Evolutionary conservation across 1,284 basidiomycete genomes (phyloP).

Genomic region (Apiotrichum akiyoshidainum): DNA sequence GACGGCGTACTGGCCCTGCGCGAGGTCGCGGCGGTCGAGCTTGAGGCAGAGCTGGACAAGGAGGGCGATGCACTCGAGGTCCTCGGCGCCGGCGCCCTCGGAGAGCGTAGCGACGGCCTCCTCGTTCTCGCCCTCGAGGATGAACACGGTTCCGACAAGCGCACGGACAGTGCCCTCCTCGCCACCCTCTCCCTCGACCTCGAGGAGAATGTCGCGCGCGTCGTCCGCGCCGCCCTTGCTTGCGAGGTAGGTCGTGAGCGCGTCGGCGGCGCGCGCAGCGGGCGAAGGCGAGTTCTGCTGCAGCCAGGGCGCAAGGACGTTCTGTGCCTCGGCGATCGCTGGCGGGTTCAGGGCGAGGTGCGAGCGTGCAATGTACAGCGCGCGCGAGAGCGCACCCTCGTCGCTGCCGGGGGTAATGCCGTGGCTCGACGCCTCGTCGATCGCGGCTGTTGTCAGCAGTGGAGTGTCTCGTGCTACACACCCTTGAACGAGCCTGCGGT

Average conservation of each 20-base stretch:
- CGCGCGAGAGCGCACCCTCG: slow-evolving; percentile 50
- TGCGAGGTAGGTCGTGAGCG: slow-evolving; percentile 66
- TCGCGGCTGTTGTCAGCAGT: slow-evolving; percentile 34
- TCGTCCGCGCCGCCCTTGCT: slow-evolving; percentile 61
- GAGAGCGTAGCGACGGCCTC: slow-evolving; percentile 85
- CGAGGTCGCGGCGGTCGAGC: slow-evolving; percentile 76
- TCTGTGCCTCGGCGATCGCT: slow-evolving; percentile 56
- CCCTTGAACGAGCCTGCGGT: slow-evolving; percentile 48
- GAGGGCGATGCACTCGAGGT: slow-evolving; percentile 77
- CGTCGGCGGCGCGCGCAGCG: slow-evolving; percentile 65
- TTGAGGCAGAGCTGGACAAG: slow-evolving; percentile 80
- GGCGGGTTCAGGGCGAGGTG: slow-evolving; percentile 72
- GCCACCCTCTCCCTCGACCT: slow-evolving; percentile 70
- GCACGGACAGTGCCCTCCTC: slow-evolving; percentile 67
- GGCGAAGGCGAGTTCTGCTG: slow-evolving; percentile 60
- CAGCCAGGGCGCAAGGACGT: slow-evolving; percentile 52
- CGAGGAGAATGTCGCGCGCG: slow-evolving; percentile 77
- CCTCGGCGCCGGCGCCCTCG: slow-evolving; percentile 64
- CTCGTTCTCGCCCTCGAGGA: slow-evolving; percentile 75
- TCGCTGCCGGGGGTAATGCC: slow-evolving; percentile 29
- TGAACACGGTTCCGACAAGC: slow-evolving; percentile 77
- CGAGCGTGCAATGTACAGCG: slow-evolving; percentile 79
- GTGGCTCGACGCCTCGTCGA: slow-evolving; percentile 42
- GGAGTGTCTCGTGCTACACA: slow-evolving; percentile 11
- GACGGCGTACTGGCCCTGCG: slow-evolving; percentile 74